These are phyloP conservation scores for Apium graveolens DNA, from an alignment of 129 eudicot species.

Conservation along the genomic window DNA sequence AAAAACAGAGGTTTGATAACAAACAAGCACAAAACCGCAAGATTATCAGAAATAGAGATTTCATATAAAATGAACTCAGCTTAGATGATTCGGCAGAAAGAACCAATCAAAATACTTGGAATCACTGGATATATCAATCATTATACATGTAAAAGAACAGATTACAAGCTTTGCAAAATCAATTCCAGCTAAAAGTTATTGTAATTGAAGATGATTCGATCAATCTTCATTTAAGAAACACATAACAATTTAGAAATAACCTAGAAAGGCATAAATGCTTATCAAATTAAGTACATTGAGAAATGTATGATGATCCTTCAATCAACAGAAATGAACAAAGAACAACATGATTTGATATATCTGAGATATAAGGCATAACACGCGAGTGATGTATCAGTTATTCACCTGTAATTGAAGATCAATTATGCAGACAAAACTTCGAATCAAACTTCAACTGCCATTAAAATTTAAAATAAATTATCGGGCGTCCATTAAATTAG, in stretches of 20 bases:
- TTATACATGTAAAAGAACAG: too few species aligned
- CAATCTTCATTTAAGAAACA: neutral
- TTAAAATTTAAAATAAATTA: too few species aligned
- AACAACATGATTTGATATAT: neutral
- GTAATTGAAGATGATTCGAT: neutral
- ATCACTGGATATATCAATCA: neutral
- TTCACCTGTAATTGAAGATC: neutral
- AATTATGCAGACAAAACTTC: neutral
- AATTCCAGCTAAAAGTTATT: neutral
- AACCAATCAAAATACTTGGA: too few species aligned
- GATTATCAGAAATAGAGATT: neutral
- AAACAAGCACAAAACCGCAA: neutral
- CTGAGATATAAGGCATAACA: neutral
- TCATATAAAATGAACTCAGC: neutral
- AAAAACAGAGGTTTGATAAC: neutral
- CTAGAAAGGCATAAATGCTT: neutral
- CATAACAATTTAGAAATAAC: neutral
- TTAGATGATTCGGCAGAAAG: neutral
- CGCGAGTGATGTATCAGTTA: neutral
- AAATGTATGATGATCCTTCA: too few species aligned
- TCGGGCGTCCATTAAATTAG: neutral
- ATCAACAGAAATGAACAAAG: neutral
- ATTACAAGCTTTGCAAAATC: too few species aligned
- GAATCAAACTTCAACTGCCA: neutral
- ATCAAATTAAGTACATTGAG: neutral